A percentile compares a stretch with the other conserved stretches of the same genome.
phyloP scores from a whole-genome alignment of 2,329 filamentous ascomycete species.

The Sporothrix pallida region DNA sequence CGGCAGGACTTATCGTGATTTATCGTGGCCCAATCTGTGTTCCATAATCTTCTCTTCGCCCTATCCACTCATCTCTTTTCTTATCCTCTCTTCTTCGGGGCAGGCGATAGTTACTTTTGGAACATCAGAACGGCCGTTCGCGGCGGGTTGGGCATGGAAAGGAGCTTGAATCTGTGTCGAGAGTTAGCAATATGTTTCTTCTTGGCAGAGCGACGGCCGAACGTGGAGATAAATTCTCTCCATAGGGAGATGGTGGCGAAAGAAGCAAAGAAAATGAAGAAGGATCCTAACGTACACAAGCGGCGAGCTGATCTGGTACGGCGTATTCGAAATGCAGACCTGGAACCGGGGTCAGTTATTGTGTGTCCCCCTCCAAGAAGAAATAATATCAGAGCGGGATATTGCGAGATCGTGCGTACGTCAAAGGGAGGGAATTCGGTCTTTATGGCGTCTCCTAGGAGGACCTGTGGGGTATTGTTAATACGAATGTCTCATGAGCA shows the following conservation, averaged over 20 bases:
- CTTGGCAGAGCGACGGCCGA: neutral
- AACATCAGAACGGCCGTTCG: slow-evolving; percentile 76
- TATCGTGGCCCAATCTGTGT: neutral
- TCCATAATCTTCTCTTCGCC: neutral
- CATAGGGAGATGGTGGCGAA: neutral
- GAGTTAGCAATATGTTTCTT: neutral
- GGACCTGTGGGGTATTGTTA: slow-evolving; percentile 31
- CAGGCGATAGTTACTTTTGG: slow-evolving; percentile 55
- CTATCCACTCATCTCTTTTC: neutral
- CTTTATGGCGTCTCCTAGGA: slow-evolving; percentile 94
- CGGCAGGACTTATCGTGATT: too few relatives aligned
- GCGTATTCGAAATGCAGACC: slow-evolving; percentile 81
- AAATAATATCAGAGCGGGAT: slow-evolving; percentile 40
- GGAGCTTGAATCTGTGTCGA: slow-evolving; percentile 67
- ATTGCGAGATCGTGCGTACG: slow-evolving; percentile 46
- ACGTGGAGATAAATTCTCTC: neutral
- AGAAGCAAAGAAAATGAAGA: neutral
- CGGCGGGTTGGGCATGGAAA: slow-evolving; percentile 80
- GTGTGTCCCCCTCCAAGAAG: neutral
- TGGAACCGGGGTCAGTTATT: slow-evolving; percentile 58
- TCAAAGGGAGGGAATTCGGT: slow-evolving; percentile 67
- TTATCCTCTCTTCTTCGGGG: neutral
- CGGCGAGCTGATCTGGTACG: slow-evolving; percentile 83
- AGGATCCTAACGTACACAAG: slow-evolving; percentile 59
- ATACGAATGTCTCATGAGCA: neutral